These are phyloP conservation scores for Mycena galopus DNA, from an alignment of 768 basidiomycete species.

Conservation along the genomic window DNA sequence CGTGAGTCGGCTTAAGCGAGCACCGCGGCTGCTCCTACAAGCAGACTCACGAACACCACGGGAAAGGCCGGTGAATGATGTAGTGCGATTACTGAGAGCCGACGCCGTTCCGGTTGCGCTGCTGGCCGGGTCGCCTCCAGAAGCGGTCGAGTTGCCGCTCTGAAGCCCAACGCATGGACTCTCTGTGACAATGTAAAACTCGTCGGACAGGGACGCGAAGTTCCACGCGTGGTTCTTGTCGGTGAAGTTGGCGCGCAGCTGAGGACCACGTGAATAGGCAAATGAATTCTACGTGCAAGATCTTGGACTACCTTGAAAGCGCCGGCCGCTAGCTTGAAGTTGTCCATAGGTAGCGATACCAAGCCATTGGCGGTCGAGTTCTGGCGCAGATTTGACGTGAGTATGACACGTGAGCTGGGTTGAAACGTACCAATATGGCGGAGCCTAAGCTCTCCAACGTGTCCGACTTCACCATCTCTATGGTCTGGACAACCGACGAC, in stretches of 20 bases:
- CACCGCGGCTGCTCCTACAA: background rate
- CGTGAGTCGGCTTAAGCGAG: too few species aligned
- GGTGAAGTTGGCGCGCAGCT: conserved; percentile 20
- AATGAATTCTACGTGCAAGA: background rate
- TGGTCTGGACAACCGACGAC: too few species aligned
- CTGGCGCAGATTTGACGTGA: background rate
- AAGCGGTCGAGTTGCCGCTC: conserved; percentile 9
- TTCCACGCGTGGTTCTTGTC: background rate
- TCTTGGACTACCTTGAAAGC: background rate
- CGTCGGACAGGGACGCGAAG: background rate
- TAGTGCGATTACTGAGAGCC: background rate
- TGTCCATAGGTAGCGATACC: background rate
- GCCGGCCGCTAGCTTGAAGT: background rate
- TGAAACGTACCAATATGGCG: conserved; percentile 3
- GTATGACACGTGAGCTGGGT: background rate
- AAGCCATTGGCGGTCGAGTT: background rate
- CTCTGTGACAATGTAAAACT: background rate
- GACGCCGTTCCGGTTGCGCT: background rate
- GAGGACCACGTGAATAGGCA: background rate
- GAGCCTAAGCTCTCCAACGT: background rate
- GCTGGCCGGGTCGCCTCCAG: background rate
- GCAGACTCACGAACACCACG: background rate
- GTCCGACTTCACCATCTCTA: conserved; percentile 11
- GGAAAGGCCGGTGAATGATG: background rate
- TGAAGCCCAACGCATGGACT: background rate